Evolutionary conservation across 2,329 filamentous ascomycete species (phyloP).

Genomic region (Paecilomyces sp.): DNA sequence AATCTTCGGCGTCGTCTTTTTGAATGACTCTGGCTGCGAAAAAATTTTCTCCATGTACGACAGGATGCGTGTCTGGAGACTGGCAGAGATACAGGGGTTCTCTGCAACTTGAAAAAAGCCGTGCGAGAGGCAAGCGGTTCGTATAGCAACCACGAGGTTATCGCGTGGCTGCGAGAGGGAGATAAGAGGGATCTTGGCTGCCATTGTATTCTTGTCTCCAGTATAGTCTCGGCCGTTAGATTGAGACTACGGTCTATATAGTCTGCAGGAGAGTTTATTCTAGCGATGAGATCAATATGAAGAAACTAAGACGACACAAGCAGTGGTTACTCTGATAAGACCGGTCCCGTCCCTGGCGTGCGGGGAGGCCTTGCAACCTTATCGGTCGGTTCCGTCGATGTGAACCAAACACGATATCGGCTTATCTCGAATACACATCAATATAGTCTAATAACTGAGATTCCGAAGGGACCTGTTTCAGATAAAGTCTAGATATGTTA

Average conservation of each 20-base stretch:
- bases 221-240: not conserved
- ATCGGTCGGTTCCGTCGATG: not conserved
- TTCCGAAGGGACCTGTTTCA: not conserved
- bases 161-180: not conserved
- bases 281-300: not conserved
- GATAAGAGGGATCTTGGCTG: not conserved
- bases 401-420: not conserved
- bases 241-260: not conserved
- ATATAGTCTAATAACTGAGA: not conserved
- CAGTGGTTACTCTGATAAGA: not conserved
- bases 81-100: not conserved
- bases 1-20: not conserved
- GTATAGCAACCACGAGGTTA: not conserved
- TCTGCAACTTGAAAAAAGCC: not conserved
- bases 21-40: not conserved
- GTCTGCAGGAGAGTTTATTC: not conserved
- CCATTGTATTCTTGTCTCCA: not conserved
- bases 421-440: not conserved
- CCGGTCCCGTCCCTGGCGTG: not conserved
- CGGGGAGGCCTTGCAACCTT: not conserved
- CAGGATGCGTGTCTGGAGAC: not conserved
- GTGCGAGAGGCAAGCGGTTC: not conserved
- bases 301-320: not conserved
- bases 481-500: too few relatives aligned
- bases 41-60: conserved; percentile 1